Conservation (phyloP, 352 stramenopile genomes). For the Globisporangium carolinianum region DNA sequence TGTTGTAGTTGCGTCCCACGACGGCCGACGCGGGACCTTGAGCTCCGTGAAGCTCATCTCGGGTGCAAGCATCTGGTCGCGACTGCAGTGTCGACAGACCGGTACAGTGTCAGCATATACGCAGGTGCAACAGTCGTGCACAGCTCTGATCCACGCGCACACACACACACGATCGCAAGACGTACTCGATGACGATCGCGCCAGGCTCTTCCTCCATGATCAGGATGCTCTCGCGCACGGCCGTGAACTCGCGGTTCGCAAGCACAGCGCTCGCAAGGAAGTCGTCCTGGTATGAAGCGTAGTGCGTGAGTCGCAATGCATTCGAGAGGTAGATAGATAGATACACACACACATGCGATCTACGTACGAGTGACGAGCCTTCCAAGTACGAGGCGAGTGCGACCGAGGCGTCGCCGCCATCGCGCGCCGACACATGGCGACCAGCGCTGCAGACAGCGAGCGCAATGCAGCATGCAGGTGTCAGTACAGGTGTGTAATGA, state of each 20-base stretch:
- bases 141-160: too few relatives aligned
- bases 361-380: constrained; percentile 67
- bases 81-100: constrained; percentile 20
- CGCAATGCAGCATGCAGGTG: neutral
- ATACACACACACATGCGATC: neutral
- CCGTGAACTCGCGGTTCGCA: constrained; percentile 89
- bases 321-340: too few relatives aligned
- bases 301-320: neutral
- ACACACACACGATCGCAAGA: constrained; percentile 3
- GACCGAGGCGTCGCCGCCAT: constrained; percentile 76
- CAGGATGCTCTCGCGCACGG: constrained; percentile 85
- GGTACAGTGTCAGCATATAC: neutral
- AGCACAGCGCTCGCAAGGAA: constrained; percentile 90
- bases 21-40: constrained; percentile 93
- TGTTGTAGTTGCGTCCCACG: constrained; percentile 94
- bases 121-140: neutral
- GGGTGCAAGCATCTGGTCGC: constrained; percentile 42
- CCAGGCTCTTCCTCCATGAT: constrained; percentile 62
- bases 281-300: constrained; percentile 56
- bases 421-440: constrained; percentile 75
- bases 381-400: constrained; percentile 82
- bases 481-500: neutral
- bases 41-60: constrained; percentile 93
- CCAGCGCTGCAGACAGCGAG: constrained; percentile 34
- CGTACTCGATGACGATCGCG: constrained; percentile 60